phyloP scores from a whole-genome alignment of 257 asterid genomes.

The Linaria vulgaris region DNA sequence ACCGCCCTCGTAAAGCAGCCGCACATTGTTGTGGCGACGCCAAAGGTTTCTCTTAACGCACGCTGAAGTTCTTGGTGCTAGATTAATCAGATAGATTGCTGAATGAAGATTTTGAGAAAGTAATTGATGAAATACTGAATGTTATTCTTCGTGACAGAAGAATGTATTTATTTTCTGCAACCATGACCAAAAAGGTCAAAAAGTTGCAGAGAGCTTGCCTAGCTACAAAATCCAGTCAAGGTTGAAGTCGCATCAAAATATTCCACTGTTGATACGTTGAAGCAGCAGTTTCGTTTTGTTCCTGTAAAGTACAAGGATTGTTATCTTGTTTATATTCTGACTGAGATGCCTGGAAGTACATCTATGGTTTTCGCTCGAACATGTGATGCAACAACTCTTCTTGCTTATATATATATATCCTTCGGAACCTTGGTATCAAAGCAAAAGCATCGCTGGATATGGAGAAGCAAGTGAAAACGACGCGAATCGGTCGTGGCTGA shows the following conservation, averaged over 20 bases:
- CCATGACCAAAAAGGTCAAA: constrained; percentile 92
- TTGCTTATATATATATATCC: constrained; percentile 75
- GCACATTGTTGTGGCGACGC: constrained; percentile 85
- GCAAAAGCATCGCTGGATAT: no score
- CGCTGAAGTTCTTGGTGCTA: constrained; percentile 74
- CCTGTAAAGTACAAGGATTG: constrained; percentile 86
- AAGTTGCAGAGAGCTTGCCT: constrained; percentile 95
- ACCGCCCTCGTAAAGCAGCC: constrained; percentile 80
- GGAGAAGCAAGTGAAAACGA: no score
- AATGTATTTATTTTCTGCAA: constrained; percentile 94
- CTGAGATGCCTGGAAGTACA: constrained; percentile 68
- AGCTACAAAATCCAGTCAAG: constrained; percentile 84
- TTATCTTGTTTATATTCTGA: constrained; percentile 77
- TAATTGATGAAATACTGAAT: constrained; percentile 65
- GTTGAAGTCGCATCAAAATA: constrained; percentile 89
- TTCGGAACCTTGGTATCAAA: constrained; percentile 74
- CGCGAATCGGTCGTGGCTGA: no score
- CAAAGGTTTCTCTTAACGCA: constrained; percentile 79
- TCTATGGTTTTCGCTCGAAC: constrained; percentile 95
- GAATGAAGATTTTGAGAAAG: constrained; percentile 84
- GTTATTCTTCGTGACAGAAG: constrained; percentile 83
- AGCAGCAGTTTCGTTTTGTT: constrained; percentile 73
- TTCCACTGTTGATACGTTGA: constrained; percentile 89
- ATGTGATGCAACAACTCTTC: constrained; percentile 72
- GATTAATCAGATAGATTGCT: constrained; percentile 95